A percentile compares a stretch with the other conserved stretches of the same genome.
phyloP scores from a whole-genome alignment of 2,329 filamentous ascomycete species.

The Alternaria alternata region DNA sequence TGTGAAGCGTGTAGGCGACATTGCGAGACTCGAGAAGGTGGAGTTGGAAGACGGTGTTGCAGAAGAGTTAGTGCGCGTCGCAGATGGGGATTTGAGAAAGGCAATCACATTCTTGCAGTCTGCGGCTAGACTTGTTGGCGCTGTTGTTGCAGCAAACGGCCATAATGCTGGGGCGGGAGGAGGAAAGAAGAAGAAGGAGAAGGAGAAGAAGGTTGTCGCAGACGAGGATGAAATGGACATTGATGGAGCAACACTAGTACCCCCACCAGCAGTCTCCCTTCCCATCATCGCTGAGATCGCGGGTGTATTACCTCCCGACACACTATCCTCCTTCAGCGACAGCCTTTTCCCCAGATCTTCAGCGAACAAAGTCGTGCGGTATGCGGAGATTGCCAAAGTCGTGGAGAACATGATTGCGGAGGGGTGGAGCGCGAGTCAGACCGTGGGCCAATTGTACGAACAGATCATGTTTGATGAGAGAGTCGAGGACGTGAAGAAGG shows the following conservation, averaged over 20 bases:
- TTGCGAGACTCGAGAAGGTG: constrained; percentile 82
- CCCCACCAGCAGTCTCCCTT: constrained; percentile 62
- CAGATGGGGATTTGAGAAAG: constrained; percentile 93
- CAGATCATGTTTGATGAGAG: constrained; percentile 82
- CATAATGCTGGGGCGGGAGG: constrained; percentile 28
- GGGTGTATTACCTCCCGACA: constrained; percentile 82
- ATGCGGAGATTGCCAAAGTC: constrained; percentile 76
- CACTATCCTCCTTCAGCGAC: constrained; percentile 73
- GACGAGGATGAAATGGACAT: constrained; percentile 63
- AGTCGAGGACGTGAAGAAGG: constrained; percentile 85
- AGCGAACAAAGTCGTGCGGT: constrained; percentile 61
- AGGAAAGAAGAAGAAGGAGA: constrained; percentile 56
- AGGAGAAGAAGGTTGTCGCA: constrained; percentile 56
- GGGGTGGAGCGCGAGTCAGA: constrained; percentile 93
- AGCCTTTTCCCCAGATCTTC: constrained; percentile 72
- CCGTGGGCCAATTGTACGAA: constrained; percentile 86
- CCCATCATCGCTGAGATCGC: constrained; percentile 92
- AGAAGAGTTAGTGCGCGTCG: constrained; percentile 83
- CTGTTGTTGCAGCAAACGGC: constrained; percentile 47
- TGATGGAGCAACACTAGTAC: constrained; percentile 29
- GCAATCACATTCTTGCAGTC: constrained; percentile 97
- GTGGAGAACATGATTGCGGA: constrained; percentile 94
- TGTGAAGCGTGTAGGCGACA: constrained; percentile 78
- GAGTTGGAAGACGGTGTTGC: constrained; percentile 78
- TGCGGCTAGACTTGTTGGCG: constrained; percentile 86